Conservation (phyloP, 1,284 basidiomycete species). For the Austroboletus niveus region DNA sequence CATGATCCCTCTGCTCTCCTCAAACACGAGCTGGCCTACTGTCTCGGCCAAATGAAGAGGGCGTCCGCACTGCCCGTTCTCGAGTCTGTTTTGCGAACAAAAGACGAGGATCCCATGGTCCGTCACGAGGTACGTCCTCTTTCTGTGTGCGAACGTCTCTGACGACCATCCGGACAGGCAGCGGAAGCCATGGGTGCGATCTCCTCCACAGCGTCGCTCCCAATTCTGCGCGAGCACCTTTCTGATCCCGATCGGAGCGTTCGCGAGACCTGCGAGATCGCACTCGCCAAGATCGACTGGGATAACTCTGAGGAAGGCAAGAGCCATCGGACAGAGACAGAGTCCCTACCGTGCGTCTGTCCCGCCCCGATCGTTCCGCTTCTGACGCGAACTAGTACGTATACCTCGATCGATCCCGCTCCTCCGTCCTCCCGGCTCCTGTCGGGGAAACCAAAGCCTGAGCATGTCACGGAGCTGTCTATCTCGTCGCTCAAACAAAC, state of each 20-base stretch:
- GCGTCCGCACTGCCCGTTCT: slow-evolving; percentile 77
- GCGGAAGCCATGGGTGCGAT: slow-evolving; percentile 99
- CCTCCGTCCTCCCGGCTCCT: slow-evolving; percentile 71
- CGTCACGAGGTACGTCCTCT: slow-evolving; percentile 78
- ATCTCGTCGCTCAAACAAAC: slow-evolving; percentile 59
- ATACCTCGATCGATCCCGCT: slow-evolving; percentile 95
- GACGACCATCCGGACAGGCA: slow-evolving; percentile 52
- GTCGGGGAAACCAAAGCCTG: slow-evolving; percentile 48
- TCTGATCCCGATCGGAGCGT: slow-evolving; percentile 78
- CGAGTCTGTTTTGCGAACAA: slow-evolving; percentile 71
- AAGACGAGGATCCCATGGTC: slow-evolving; percentile 91
- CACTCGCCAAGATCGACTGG: slow-evolving; percentile 93
- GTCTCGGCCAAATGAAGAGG: slow-evolving; percentile 89
- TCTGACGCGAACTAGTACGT: slow-evolving; percentile 39
- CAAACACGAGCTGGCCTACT: slow-evolving; percentile 98
- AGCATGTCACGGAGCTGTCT: slow-evolving; percentile 45
- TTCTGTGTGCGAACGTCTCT: not conserved
- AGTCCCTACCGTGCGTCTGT: slow-evolving; percentile 40
- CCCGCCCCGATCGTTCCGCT: not conserved
- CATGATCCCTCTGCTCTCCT: slow-evolving; percentile 86
- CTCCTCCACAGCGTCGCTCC: slow-evolving; percentile 65
- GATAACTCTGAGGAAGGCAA: slow-evolving; percentile 78
- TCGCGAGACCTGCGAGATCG: slow-evolving; percentile 97
- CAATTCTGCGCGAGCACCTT: slow-evolving; percentile 73
- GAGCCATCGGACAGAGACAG: slow-evolving; percentile 36